phyloP scores from a whole-genome alignment of 345 rosid genomes.

The Murraya koenigii region DNA sequence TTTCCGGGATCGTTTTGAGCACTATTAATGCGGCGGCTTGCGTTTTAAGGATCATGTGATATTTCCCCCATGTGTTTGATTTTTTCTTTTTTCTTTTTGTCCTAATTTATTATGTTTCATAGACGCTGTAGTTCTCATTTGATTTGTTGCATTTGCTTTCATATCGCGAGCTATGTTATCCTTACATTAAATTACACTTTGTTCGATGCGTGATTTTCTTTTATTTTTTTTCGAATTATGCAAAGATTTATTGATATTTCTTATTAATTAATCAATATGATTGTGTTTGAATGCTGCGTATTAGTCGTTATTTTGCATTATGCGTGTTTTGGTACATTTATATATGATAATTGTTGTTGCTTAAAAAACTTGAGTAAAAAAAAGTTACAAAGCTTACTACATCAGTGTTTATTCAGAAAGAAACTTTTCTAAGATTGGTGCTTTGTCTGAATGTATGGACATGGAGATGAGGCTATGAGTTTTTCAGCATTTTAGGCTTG shows the following conservation, averaged over 20 bases:
- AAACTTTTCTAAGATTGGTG: background rate
- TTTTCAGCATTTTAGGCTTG: background rate
- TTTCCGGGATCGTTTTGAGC: background rate
- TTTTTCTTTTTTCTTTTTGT: background rate
- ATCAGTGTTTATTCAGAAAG: too few species aligned
- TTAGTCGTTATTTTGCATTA: background rate
- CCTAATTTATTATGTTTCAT: too few species aligned
- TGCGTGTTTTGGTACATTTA: background rate
- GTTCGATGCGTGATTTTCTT: background rate
- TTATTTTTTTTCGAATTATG: background rate
- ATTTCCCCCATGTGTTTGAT: background rate
- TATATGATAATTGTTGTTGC: too few species aligned
- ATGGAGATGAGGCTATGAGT: background rate
- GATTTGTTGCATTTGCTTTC: background rate
- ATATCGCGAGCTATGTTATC: background rate
- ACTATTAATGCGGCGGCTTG: background rate
- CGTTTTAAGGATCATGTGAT: background rate
- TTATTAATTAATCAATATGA: too few species aligned
- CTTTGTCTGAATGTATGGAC: background rate
- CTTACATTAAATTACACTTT: background rate
- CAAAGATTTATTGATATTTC: background rate
- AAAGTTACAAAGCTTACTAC: too few species aligned
- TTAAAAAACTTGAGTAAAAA: too few species aligned
- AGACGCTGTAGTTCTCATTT: background rate
- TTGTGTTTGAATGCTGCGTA: too few species aligned